These are phyloP conservation scores for Kazachstania psychrophila DNA, from an alignment of 805 yeast genomes.

Conservation along the genomic window DNA sequence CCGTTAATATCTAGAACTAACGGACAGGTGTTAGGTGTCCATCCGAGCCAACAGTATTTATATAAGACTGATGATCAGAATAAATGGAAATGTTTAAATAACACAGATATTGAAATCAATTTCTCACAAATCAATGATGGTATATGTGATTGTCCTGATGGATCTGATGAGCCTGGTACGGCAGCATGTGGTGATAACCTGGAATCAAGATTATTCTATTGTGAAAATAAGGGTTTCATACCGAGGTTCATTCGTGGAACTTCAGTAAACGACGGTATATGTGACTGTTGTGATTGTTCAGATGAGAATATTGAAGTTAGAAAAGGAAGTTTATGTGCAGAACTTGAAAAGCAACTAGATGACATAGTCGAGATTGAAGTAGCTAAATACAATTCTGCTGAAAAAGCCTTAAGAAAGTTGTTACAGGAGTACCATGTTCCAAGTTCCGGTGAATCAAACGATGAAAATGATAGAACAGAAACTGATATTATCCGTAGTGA, in stretches of 20 bases:
- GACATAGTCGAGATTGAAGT: slow-evolving; percentile 38
- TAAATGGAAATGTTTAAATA: slow-evolving; percentile 59
- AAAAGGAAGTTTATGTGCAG: slow-evolving; percentile 15
- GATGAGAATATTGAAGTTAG: slow-evolving; percentile 45
- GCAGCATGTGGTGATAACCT: slow-evolving; percentile 50
- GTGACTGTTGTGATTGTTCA: slow-evolving; percentile 97
- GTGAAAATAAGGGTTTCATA: slow-evolving; percentile 64
- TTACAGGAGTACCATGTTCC: slow-evolving; percentile 13
- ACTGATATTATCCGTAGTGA: slow-evolving; percentile 7
- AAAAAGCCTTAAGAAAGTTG: slow-evolving; percentile 30
- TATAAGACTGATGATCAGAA: slow-evolving; percentile 39
- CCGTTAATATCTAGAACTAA: background rate
- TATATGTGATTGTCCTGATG: slow-evolving; percentile 95
- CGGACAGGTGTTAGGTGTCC: slow-evolving; percentile 2
- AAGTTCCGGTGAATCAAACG: slow-evolving; percentile 10
- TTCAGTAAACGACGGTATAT: slow-evolving; percentile 79
- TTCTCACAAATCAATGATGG: slow-evolving; percentile 71
- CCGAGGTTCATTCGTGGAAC: slow-evolving; percentile 55
- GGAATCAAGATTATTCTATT: slow-evolving; percentile 45
- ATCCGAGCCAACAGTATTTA: slow-evolving; percentile 13
- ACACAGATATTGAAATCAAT: slow-evolving; percentile 56
- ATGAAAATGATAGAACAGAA: slow-evolving; percentile 5
- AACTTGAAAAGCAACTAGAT: slow-evolving; percentile 21
- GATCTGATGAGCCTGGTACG: slow-evolving; percentile 95
- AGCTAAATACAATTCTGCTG: slow-evolving; percentile 45